A percentile compares a stretch with the other conserved stretches of the same genome.
These are phyloP conservation scores for Lipomyces mesembrius DNA, from an alignment of 805 yeast species.

Conservation along the genomic window DNA sequence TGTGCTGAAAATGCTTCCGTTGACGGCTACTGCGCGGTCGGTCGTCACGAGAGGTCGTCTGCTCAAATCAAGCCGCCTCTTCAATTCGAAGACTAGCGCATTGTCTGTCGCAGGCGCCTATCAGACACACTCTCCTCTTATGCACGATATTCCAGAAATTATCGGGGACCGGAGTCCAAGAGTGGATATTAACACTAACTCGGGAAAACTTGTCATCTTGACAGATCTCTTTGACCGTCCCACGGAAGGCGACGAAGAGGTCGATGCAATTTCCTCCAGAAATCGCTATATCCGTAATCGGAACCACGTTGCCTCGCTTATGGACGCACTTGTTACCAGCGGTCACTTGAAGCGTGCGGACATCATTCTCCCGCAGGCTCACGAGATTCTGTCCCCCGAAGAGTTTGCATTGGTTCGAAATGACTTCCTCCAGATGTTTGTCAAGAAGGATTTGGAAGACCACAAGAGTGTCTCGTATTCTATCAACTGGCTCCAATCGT, in stretches of 20 bases:
- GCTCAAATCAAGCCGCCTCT: neutral
- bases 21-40: constrained; percentile 2
- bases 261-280: constrained; percentile 13
- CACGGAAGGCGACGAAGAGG: constrained; percentile 5
- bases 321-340: constrained; percentile 35
- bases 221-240: constrained; percentile 11
- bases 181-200: neutral
- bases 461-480: constrained; percentile 10
- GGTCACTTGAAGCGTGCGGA: constrained; percentile 37
- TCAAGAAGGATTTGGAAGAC: constrained; percentile 18
- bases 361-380: constrained; percentile 24
- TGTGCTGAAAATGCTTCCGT: constrained; percentile 2
- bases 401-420: constrained; percentile 29
- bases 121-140: neutral
- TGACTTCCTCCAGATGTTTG: constrained; percentile 25
- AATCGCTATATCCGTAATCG: constrained; percentile 17
- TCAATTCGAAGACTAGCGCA: neutral
- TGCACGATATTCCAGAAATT: neutral
- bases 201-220: constrained; percentile 31
- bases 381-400: constrained; percentile 19
- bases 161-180: constrained; percentile 2
- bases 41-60: neutral
- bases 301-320: constrained; percentile 30
- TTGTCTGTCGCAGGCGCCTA: neutral
- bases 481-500: constrained; percentile 17